Percentiles rank a stretch among this genome's conserved stretches.
Conservation (phyloP, 2,329 filamentous ascomycete genomes). For the Alternaria tenuissima region DNA sequence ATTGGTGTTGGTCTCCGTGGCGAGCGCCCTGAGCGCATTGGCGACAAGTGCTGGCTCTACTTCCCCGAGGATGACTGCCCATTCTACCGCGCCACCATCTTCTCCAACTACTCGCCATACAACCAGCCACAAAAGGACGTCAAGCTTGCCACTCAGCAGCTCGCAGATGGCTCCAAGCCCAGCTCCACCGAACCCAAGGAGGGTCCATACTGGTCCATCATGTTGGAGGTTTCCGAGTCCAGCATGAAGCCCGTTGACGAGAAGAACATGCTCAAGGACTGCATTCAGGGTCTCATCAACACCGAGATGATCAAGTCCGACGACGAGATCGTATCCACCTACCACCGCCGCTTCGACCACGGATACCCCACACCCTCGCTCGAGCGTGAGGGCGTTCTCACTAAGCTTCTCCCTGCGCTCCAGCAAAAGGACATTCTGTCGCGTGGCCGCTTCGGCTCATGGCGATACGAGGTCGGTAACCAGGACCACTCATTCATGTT, state of each 20-base stretch:
- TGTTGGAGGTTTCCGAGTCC: constrained; percentile 98
- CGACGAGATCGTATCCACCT: constrained; percentile 97
- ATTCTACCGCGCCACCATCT: constrained; percentile 99
- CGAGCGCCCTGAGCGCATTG: constrained; percentile 89
- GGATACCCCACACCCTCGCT: constrained; percentile 95
- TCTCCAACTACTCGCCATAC: constrained; percentile 99
- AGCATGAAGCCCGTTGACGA: constrained; percentile 92
- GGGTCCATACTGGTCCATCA: constrained; percentile 99
- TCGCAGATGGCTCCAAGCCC: constrained; percentile 85
- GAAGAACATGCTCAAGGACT: constrained; percentile 84
- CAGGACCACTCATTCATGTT: constrained; percentile 99
- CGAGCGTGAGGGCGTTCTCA: constrained; percentile 94
- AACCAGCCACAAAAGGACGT: constrained; percentile 87
- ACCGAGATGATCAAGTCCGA: constrained; percentile 91
- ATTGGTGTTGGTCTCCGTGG: constrained; percentile 95
- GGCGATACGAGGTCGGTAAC: constrained; percentile 97
- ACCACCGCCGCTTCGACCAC: constrained; percentile 97
- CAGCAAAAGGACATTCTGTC: constrained; percentile 92
- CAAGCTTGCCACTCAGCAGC: constrained; percentile 86
- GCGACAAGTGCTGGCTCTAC: constrained; percentile 99
- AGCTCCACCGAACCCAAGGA: constrained; percentile 75
- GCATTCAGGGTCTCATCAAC: constrained; percentile 96
- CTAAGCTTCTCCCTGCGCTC: constrained; percentile 89
- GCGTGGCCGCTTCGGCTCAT: constrained; percentile 95
- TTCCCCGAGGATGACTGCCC: constrained; percentile 99